Percentiles rank a stretch among this genome's conserved stretches.
Conservation (phyloP, 208 protist species). For the Endotrypanum monterogeii region DNA sequence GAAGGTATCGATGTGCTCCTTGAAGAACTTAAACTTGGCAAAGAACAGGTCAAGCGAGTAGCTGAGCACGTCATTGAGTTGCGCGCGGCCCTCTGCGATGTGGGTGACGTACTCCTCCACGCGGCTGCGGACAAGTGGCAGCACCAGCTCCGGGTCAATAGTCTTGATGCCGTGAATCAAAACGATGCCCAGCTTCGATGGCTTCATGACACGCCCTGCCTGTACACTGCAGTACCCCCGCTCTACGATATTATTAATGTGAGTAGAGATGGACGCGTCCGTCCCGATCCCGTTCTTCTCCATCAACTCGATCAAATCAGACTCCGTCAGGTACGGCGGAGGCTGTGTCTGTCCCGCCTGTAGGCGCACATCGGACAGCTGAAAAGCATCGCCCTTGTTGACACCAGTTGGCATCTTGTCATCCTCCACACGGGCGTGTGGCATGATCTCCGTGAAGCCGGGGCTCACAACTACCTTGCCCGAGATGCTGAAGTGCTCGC, state of each 20-base stretch:
- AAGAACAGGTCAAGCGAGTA: slow-evolving; percentile 86
- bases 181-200: slow-evolving; percentile 94
- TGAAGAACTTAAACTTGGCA: slow-evolving; percentile 92
- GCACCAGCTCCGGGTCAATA: slow-evolving; percentile 95
- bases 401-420: slow-evolving; percentile 78
- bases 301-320: slow-evolving; percentile 98
- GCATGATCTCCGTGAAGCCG: slow-evolving; percentile 89
- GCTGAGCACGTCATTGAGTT: slow-evolving; percentile 81
- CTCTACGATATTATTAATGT: slow-evolving; percentile 97
- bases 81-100: slow-evolving; percentile 91
- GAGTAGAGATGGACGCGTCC: slow-evolving; percentile 99
- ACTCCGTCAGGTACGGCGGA: slow-evolving; percentile 96
- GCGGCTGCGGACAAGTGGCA: slow-evolving; percentile 88
- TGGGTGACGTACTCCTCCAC: slow-evolving; percentile 94
- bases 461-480: slow-evolving; percentile 78
- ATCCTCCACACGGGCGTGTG: slow-evolving; percentile 65
- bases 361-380: slow-evolving; percentile 77
- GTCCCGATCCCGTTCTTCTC: slow-evolving; percentile 98
- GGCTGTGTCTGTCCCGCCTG: slow-evolving; percentile 88
- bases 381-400: slow-evolving; percentile 67
- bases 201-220: slow-evolving; percentile 86
- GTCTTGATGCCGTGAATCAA: slow-evolving; percentile 93
- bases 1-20: slow-evolving; percentile 91
- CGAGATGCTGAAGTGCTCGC: slow-evolving; percentile 76
- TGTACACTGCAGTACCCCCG: slow-evolving; percentile 91